These are phyloP conservation scores for Lentinula guzmanii DNA, from an alignment of 768 basidiomycete species.

Conservation along the genomic window DNA sequence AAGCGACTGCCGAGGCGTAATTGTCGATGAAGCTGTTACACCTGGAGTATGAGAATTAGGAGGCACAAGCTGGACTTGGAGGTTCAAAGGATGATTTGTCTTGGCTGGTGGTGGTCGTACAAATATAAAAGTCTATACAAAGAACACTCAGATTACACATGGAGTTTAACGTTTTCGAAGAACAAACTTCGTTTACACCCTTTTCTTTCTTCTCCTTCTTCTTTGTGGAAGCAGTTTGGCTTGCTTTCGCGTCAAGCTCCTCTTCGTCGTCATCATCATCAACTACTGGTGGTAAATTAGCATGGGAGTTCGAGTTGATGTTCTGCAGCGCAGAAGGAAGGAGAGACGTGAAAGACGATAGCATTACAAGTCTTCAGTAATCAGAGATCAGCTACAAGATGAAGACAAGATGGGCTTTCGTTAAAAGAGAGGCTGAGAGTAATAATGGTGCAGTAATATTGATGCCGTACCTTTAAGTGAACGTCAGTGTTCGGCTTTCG, in stretches of 20 bases:
- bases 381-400: neutral
- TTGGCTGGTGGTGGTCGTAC: conserved; percentile 86
- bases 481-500: neutral
- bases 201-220: conserved; percentile 10
- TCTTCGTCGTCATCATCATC: conserved; percentile 7
- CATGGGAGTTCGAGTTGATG: neutral
- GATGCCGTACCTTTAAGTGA: neutral
- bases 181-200: conserved; percentile 7
- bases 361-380: neutral
- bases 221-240: neutral
- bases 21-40: conserved; percentile 25
- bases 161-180: neutral
- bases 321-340: conserved; percentile 7
- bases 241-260: neutral
- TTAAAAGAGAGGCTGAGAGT: neutral
- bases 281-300: conserved; percentile 1
- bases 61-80: conserved; percentile 89
- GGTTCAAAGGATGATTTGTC: conserved; percentile 81
- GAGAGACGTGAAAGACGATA: conserved; percentile 8
- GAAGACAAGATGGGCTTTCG: neutral
- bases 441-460: neutral
- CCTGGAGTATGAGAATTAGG: conserved; percentile 45
- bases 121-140: conserved; percentile 75
- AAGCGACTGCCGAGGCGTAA: conserved; percentile 21
- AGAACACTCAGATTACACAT: neutral